Conservation (phyloP, 495 filamentous ascomycete species). For the Pyrenula massariospora region DNA sequence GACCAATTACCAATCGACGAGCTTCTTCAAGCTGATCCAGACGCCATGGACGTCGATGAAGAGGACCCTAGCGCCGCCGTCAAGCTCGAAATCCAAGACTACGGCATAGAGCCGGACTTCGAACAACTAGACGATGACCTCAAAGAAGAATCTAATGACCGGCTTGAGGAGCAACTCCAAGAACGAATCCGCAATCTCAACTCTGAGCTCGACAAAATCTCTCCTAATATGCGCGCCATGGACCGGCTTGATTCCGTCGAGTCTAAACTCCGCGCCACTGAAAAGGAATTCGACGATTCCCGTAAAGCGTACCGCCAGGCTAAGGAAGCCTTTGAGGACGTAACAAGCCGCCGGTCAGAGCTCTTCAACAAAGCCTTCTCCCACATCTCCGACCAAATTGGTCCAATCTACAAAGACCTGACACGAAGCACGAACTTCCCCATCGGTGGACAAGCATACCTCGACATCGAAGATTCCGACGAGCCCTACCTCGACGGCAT, state of each 20-base stretch:
- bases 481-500: constrained; percentile 88
- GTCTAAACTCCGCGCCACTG: constrained; percentile 69
- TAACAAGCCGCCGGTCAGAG: constrained; percentile 74
- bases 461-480: constrained; percentile 85
- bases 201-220: constrained; percentile 77
- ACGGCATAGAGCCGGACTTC: constrained; percentile 89
- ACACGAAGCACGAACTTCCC: constrained; percentile 77
- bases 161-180: constrained; percentile 64
- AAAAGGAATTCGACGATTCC: constrained; percentile 80
- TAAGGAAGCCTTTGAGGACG: constrained; percentile 67
- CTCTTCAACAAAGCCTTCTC: constrained; percentile 90
- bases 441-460: constrained; percentile 85
- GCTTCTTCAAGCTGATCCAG: constrained; percentile 54
- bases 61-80: constrained; percentile 34
- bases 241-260: constrained; percentile 84
- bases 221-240: constrained; percentile 90
- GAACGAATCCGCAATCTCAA: constrained; percentile 66
- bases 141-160: constrained; percentile 61
- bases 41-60: constrained; percentile 79
- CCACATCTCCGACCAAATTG: constrained; percentile 93
- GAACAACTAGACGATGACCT: constrained; percentile 75
- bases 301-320: constrained; percentile 58
- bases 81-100: constrained; percentile 53
- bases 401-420: constrained; percentile 85
- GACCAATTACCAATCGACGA: constrained; percentile 84